These are phyloP conservation scores for Russula ochroleuca DNA, from an alignment of 768 basidiomycete species.

Conservation along the genomic window DNA sequence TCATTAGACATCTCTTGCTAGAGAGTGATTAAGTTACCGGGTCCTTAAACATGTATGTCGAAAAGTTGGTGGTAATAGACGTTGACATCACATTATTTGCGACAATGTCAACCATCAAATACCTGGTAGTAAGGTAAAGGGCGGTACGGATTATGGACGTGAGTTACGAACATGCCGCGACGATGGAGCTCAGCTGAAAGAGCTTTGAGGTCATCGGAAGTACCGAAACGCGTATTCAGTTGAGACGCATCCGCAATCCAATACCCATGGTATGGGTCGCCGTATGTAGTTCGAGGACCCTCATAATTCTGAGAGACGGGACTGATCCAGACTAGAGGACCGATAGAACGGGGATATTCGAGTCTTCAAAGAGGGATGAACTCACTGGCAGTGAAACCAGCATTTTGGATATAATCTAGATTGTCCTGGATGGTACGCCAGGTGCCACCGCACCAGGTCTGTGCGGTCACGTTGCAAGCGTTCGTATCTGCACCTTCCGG, in stretches of 20 bases:
- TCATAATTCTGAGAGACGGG: conserved; percentile 77
- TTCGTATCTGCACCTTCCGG: conserved; percentile 48
- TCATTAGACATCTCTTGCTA: conserved; percentile 14
- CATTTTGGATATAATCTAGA: conserved; percentile 80
- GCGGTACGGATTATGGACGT: not conserved
- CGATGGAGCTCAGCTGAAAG: conserved; percentile 63
- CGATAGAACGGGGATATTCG: not conserved
- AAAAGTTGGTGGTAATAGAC: conserved; percentile 57
- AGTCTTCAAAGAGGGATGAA: conserved; percentile 26
- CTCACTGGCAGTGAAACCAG: conserved; percentile 74
- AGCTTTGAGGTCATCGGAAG: conserved; percentile 63
- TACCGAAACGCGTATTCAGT: conserved; percentile 70
- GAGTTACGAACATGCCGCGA: conserved; percentile 56
- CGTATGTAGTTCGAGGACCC: conserved; percentile 65
- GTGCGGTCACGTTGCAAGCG: conserved; percentile 53
- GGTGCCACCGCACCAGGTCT: conserved; percentile 84
- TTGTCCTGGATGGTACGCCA: conserved; percentile 71
- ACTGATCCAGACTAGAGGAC: conserved; percentile 69
- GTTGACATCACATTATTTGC: conserved; percentile 83
- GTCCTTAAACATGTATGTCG: conserved; percentile 64
- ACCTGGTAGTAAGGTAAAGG: conserved; percentile 38
- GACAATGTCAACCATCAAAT: conserved; percentile 82
- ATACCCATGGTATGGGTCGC: conserved; percentile 84
- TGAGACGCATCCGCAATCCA: conserved; percentile 68
- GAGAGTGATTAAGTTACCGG: conserved; percentile 37